Evolutionary conservation across 2,329 filamentous ascomycete genomes (phyloP), one percentile per base, ranked within the genome.

Genomic region (Cytospora piceicola): DNA sequence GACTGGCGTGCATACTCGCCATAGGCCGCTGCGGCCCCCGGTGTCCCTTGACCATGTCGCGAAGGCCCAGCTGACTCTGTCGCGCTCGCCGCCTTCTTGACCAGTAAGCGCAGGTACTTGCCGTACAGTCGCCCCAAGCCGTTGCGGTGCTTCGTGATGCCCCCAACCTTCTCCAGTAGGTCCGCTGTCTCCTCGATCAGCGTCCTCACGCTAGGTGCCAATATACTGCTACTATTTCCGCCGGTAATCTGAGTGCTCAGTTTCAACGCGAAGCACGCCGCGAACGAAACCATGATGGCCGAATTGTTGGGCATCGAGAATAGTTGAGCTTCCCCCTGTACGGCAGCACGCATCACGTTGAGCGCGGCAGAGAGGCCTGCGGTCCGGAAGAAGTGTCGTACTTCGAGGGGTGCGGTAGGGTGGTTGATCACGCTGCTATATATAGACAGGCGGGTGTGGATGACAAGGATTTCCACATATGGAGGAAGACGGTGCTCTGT

Each of bases 231-330:
- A 8, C 63, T 62, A 20, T 36, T 65, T 64, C 81, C 83, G 32
- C 83, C 85, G 0, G 83, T 80, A 3, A 85, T 82, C 57, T 86
- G 85, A 0, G 85, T 82, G 69, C 86, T 88, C 5, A 90, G 80
- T 12, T 85, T 84, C n/a, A 90, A 75, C 0, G 88, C 88, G 68
- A 90, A 90, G 70, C 87, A 90, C 5, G 88, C 88, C 0, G 90
- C 89, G 69, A 91, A 92, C 1, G 89, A 90, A 15, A 92, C 90
- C 90, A 92, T 92, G 69, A 92, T 90, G 63, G 89, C 85, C 0
- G 90, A 91, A 70, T 92, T 92, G 75, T 92, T 92, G 0, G 90
- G 90, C 89, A 92, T 92, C 0, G 89, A 91, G 63, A 87, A 87
- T 0, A 92, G 81, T 67, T 89, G 84, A 0, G 82, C 79, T 72